These are phyloP conservation scores for Vavraia culicis DNA, from an alignment of 371 early-diverging fungal genomes.

Conservation along the genomic window DNA sequence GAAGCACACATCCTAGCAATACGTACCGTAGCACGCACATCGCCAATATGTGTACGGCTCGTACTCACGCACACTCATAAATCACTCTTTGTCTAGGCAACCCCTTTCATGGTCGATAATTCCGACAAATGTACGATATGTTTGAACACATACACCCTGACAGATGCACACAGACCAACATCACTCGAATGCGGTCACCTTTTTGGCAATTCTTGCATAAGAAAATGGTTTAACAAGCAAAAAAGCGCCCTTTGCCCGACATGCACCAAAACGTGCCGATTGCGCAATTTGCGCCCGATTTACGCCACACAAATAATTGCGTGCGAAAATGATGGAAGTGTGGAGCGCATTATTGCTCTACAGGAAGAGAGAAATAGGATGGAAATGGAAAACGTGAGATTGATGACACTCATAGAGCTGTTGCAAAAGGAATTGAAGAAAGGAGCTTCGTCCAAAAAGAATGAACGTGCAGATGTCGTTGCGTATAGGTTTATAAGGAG, in stretches of 20 bases:
- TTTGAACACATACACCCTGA: constrained; percentile 22
- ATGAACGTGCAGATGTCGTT: no score
- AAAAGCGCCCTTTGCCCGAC: constrained; percentile 21
- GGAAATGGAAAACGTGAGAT: constrained; percentile 3
- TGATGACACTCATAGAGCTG: constrained; percentile 13
- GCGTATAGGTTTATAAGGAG: constrained; percentile 4
- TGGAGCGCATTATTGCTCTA: constrained; percentile 13
- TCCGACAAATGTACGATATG: constrained; percentile 28
- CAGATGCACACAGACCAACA: constrained; percentile 20
- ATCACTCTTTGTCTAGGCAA: no score
- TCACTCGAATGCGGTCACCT: constrained; percentile 35
- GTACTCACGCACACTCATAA: no score
- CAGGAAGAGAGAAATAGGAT: constrained; percentile 7
- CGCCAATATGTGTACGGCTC: no score
- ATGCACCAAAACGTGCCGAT: constrained; percentile 9
- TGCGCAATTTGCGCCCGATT: constrained; percentile 18
- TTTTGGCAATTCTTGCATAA: constrained; percentile 30
- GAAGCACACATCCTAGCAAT: no score
- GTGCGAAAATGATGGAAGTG: constrained; percentile 15
- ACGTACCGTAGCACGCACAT: no score
- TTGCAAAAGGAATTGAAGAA: constrained; percentile 10
- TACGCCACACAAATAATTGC: constrained; percentile 27
- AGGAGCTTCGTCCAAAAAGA: not conserved
- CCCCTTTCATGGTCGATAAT: no score
- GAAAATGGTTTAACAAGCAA: constrained; percentile 20